A percentile compares a stretch with the other conserved stretches of the same genome.
phyloP scores from a whole-genome alignment of 176 grass and related monocot species.

The Leersia perrieri region DNA sequence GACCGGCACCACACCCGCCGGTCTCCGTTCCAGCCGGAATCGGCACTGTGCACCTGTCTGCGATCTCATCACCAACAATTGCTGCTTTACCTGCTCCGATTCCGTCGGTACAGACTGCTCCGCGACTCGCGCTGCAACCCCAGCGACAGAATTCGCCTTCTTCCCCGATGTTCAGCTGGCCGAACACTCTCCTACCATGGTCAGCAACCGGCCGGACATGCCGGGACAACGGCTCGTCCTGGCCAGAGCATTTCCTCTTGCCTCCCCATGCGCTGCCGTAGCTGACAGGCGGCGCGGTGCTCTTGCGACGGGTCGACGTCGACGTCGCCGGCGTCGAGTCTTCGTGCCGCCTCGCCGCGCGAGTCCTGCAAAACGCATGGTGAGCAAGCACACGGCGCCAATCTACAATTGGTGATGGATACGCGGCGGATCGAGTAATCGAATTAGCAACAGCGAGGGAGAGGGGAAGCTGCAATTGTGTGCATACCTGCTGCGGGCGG shows the following conservation, averaged over 20 bases:
- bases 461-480: neutral
- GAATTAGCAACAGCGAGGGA: neutral
- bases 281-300: neutral
- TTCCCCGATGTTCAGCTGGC: neutral
- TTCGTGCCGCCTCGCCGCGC: neutral
- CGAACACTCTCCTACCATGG: neutral
- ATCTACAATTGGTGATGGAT: neutral
- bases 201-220: neutral
- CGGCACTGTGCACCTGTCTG: neutral
- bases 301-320: neutral
- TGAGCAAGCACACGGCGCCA: too few species aligned
- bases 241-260: conserved; percentile 27
- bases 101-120: neutral
- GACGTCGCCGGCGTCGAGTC: neutral
- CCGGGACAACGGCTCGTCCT: neutral
- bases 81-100: neutral
- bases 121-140: neutral
- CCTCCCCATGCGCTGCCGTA: neutral
- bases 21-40: neutral
- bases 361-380: neutral
- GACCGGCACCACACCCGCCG: neutral
- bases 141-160: neutral
- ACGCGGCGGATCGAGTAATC: too few species aligned
- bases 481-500: neutral
- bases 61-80: neutral